A percentile compares a stretch with the other conserved stretches of the same genome.
phyloP scores from a whole-genome alignment of 805 yeast species.

The Nakazawaea peltata region DNA sequence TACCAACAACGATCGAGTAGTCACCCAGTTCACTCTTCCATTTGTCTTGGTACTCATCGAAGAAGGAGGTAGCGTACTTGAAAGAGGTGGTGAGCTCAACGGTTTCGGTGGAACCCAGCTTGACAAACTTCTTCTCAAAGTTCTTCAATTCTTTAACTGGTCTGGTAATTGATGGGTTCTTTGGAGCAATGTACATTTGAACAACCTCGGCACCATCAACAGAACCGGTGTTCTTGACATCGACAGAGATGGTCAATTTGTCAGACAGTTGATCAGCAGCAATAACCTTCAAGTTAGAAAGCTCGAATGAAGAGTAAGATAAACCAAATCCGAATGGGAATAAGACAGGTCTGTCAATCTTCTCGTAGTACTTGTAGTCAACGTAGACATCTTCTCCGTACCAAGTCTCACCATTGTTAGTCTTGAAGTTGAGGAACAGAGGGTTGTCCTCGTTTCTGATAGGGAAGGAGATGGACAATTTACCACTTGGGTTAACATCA shows the following conservation, averaged over 20 bases:
- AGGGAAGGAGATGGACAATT: slow-evolving; percentile 50
- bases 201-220: slow-evolving; percentile 45
- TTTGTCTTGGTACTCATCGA: slow-evolving; percentile 36
- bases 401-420: slow-evolving; percentile 43
- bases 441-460: slow-evolving; percentile 45
- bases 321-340: slow-evolving; percentile 61
- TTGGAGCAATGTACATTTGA: slow-evolving; percentile 38
- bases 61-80: slow-evolving; percentile 47
- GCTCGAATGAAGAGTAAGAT: slow-evolving; percentile 46
- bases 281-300: slow-evolving; percentile 28
- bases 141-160: slow-evolving; percentile 57
- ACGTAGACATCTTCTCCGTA: slow-evolving; percentile 64
- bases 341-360: slow-evolving; percentile 34
- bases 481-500: slow-evolving; percentile 54
- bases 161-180: slow-evolving; percentile 31
- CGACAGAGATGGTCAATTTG: slow-evolving; percentile 22
- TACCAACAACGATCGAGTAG: slow-evolving; percentile 41
- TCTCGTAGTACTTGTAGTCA: slow-evolving; percentile 57
- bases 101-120: slow-evolving; percentile 33
- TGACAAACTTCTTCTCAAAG: slow-evolving; percentile 39
- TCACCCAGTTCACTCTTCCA: slow-evolving; percentile 48
- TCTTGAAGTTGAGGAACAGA: slow-evolving; percentile 40
- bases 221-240: slow-evolving; percentile 40
- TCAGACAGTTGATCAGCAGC: slow-evolving; percentile 15
- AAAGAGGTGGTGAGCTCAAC: slow-evolving; percentile 31